These are phyloP conservation scores for Silene coronaria DNA, from an alignment of 179 eudicot species.

Conservation along the genomic window DNA sequence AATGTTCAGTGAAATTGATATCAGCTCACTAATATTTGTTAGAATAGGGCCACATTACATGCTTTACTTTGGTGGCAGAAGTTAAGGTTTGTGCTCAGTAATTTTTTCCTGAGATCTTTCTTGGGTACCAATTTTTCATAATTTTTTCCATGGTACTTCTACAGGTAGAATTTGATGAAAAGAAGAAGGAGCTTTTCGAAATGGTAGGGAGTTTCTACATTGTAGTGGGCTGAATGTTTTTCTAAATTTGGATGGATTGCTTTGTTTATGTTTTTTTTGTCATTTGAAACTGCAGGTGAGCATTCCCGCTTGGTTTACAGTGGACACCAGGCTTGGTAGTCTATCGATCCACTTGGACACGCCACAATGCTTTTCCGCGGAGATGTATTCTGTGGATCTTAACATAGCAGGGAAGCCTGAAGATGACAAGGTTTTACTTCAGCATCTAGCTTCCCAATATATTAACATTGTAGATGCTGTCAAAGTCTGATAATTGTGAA, in stretches of 20 bases:
- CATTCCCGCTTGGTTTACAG: conserved; percentile 94
- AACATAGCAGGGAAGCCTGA: conserved; percentile 75
- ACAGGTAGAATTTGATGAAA: conserved; percentile 87
- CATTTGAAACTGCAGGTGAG: conserved; percentile 59
- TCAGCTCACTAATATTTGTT: background rate
- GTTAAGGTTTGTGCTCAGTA: background rate
- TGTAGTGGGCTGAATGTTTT: background rate
- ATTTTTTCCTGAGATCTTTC: background rate
- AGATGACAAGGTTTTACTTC: conserved; percentile 80
- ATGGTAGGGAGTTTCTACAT: conserved; percentile 48
- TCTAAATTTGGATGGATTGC: background rate
- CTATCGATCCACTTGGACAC: conserved; percentile 91
- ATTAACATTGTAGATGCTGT: background rate
- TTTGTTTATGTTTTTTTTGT: conserved; percentile 14
- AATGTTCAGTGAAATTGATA: background rate
- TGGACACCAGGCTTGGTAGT: conserved; percentile 89
- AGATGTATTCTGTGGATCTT: conserved; percentile 95
- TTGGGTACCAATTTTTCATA: conserved; percentile 13
- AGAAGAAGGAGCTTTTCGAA: conserved; percentile 85
- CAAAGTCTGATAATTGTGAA: background rate
- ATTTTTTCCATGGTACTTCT: conserved; percentile 19
- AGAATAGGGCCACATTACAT: background rate
- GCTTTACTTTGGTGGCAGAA: background rate
- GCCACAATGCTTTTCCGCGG: conserved; percentile 99
- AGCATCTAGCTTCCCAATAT: background rate